Conservation (phyloP, 768 basidiomycete genomes). For the Serendipita sp. region DNA sequence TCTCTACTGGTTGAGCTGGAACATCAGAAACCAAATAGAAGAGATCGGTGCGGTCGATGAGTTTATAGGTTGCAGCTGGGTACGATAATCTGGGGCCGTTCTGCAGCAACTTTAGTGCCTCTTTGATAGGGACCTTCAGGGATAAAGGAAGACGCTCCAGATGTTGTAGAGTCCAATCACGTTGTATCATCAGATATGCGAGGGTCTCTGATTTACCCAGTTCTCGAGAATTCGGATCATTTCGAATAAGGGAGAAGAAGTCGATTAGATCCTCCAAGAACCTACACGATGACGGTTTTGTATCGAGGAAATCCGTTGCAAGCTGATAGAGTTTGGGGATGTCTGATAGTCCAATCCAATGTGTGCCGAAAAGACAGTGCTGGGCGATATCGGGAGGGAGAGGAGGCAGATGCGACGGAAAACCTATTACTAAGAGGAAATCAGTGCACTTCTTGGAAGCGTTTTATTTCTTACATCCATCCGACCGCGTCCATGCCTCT, state of each 20-base stretch:
- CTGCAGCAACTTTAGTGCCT: slow-evolving; percentile 76
- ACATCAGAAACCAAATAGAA: slow-evolving; percentile 35
- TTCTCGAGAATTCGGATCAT: slow-evolving; percentile 13
- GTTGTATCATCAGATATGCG: slow-evolving; percentile 14
- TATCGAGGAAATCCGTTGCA: not conserved
- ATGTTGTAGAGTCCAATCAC: not conserved
- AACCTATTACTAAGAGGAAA: slow-evolving; percentile 51
- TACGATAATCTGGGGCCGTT: slow-evolving; percentile 59
- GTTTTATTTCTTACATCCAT: slow-evolving; percentile 18
- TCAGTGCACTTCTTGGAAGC: slow-evolving; percentile 17
- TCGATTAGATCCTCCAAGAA: not conserved
- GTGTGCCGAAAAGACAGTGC: not conserved
- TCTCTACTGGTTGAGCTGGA: slow-evolving; percentile 39
- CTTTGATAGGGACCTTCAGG: slow-evolving; percentile 46
- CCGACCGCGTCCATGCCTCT: slow-evolving; percentile 42
- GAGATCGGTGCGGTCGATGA: slow-evolving; percentile 62
- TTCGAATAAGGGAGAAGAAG: slow-evolving; percentile 2
- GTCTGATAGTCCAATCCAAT: not conserved
- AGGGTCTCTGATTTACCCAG: slow-evolving; percentile 15
- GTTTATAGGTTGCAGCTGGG: slow-evolving; percentile 49
- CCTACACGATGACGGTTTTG: not conserved
- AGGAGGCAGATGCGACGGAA: slow-evolving; percentile 20
- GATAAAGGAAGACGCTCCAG: slow-evolving; percentile 16
- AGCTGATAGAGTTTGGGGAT: not conserved
- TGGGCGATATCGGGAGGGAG: not conserved